Base-by-base conservation (phyloP, 2,329 filamentous ascomycete genomes). In the Trichoderma simmonsii region DNA sequence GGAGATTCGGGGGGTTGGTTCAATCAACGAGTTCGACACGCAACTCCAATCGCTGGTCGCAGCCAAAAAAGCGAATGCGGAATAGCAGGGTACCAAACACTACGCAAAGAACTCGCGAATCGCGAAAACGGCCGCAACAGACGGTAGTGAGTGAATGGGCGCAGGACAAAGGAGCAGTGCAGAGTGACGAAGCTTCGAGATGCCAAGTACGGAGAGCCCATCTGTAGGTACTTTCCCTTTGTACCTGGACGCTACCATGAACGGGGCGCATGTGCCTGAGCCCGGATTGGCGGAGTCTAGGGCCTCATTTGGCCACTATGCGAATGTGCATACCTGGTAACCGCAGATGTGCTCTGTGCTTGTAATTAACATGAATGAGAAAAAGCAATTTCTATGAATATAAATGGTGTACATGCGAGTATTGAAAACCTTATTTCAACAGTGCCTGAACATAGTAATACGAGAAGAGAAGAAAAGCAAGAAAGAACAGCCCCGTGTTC, bases 181-280 rank as follows among this genome's bases (percentile, higher is more conserved):
- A 65, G 51, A 62, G 66, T 70, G 66, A 70, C 66, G 66, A 70
- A 68, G 70, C 62, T 71, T 30, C 9, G 56, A 30, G 66, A 69
- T 34, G 66, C 66, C 54, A 30, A 51, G 57, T 70, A 70, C 56
- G 66, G 66, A 62, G 66, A 51, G 57, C 51, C 56, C 30, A 43
- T 43, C 39, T 43, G 39, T 43, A 43, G 39, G 56, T 60, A 59
- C 56, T 14, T n/a, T 28, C 6, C 26, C 56, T 60, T 48, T 60
- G 66, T 70, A 70, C 66, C 66, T 70, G 39, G 6, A 32, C 26
- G 62, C 48, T 43, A 21, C 43, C 7, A 66, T 56, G 39, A 34
- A 57, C 66, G 56, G 51, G 36, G 54, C 59, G 57, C 66, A 57
- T 69, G 54, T 69, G 34, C 65, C 54, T 68, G 65, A 34, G 61